phyloP scores from a whole-genome alignment of 345 rosid species.

The Eucalyptus cloeziana region DNA sequence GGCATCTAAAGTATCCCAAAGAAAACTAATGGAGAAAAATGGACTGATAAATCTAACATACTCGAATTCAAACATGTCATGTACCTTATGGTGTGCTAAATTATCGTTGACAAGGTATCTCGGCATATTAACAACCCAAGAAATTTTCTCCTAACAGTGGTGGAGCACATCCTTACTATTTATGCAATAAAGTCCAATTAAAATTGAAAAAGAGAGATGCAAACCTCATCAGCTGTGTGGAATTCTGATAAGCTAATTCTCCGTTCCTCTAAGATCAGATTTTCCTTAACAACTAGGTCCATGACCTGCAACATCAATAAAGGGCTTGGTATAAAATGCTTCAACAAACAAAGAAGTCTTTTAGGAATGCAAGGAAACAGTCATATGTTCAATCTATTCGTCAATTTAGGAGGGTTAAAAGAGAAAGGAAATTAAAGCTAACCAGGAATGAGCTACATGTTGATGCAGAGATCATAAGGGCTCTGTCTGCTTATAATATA shows the following conservation, averaged over 20 bases:
- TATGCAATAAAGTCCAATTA: not conserved
- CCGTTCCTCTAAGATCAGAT: slow-evolving; percentile 50
- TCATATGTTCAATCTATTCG: not conserved
- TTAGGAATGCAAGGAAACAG: not conserved
- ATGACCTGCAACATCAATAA: slow-evolving; percentile 37
- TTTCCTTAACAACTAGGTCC: slow-evolving; percentile 71
- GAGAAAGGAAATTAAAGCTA: not conserved
- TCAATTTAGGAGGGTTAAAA: not conserved
- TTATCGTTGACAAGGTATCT: not conserved
- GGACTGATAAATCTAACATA: not conserved
- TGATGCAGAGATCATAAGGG: not conserved
- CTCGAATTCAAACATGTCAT: not conserved
- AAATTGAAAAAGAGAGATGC: not conserved
- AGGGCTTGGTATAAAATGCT: not conserved
- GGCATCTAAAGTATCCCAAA: too few species aligned
- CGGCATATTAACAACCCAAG: not conserved
- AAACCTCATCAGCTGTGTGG: slow-evolving; percentile 86
- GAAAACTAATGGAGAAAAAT: too few species aligned
- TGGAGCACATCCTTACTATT: not conserved
- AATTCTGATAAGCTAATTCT: slow-evolving; percentile 75
- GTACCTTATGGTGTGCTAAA: not conserved
- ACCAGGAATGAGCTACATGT: not conserved
- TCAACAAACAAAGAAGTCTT: not conserved
- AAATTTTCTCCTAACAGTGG: not conserved
- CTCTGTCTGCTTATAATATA: not conserved